Base-by-base conservation (phyloP, 202 grass and related monocot genomes). In the Setaria viridis region DNA sequence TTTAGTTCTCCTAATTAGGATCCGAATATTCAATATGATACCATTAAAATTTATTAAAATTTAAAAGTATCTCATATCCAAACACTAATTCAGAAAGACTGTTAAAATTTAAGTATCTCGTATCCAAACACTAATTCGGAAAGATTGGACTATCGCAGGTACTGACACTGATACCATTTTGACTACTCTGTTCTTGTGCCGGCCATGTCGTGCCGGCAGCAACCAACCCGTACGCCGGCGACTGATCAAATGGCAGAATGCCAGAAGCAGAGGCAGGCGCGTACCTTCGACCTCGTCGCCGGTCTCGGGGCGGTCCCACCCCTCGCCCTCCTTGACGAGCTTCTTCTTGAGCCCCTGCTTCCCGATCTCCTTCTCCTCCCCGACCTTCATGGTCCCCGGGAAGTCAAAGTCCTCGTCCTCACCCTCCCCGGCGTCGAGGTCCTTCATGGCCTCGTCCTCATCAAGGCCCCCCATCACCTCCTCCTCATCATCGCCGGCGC, bases 241-340 rank as follows among this genome's bases (percentile, higher is more conserved):
- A 79, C 32, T 50, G 63, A 68, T 55, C 32, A 10, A 74, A 8
- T 9, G 11, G 4, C 14, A 9, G 34, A 67, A 37, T 11, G 11
- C 32, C 15, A 9, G 16, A 67, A 37, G 25, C 29, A 63, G 10
- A 7, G 29, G 29, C 60, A 63, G 16, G 8, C 3, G 37, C 79
- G 14, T 86, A 94, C 94, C 94, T 94, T 97, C 80, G 34, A 94
- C 94, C 85, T 97, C 94, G 82, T 94, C 92, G 65, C 94, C 94
- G 50, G 77, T 59, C 50, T 94, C 94, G 21, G 94, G 94, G 55
- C 53, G 84, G 1, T 92, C 92, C 92, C 90, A 94, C 0, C 94
- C 85, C 66, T 92, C 85, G 5, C 94, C 94, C 25, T 94, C 90
- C 85, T 81, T 94, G 42, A 94, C n/a, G 42, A 97, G 83, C 80